Base-by-base conservation (phyloP, 768 basidiomycete species). In the Pleurotus giganteus region DNA sequence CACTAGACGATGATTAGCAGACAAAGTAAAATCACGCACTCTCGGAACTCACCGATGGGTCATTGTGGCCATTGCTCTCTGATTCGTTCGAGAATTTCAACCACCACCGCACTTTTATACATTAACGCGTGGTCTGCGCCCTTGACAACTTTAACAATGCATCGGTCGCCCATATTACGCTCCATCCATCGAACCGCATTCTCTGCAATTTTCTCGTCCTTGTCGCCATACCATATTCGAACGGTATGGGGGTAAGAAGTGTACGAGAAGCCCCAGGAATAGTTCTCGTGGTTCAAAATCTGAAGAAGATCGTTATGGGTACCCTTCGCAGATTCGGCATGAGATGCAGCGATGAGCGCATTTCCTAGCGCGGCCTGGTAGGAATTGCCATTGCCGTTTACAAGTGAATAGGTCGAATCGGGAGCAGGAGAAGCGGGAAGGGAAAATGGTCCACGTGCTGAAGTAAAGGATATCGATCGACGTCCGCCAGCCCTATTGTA, bases 171-270 rank as follows among this genome's bases (percentile, higher is more conserved):
- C 89, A 94, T 91, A 31, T 81, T 83, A 58, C 81, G 83, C 69
- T 94, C 91, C 89, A 94, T 91, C 92, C 93, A 96, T 61, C 89
- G 73, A 36, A 98, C 87, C 42, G 92, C 90, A 61, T 88, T 86
- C 67, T 96, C 89, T 29, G 88, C 87, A 57, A 99, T 96, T 72
- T 88, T 89, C 70, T 98, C 96, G 68, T 99, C 96, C 59, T 79
- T 82, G 61, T 94, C 90, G 2, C 96, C 96, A 60, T 94, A 94
- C 93, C 93, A 98, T 36, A 99, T 85, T 39, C 82, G 83, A 43
- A 91, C 88, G 26, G 72, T 75, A 63, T 89, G 86, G 12, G 83
- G 83, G 60, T 95, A 89, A 19, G 89, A 80, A 13, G 80, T 68
- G 66, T 98, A 98, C 8, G 86, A 86, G 71, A 97, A 95, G 0